These are phyloP conservation scores for Candida tammaniensis DNA, from an alignment of 805 yeast genomes.

Conservation along the genomic window DNA sequence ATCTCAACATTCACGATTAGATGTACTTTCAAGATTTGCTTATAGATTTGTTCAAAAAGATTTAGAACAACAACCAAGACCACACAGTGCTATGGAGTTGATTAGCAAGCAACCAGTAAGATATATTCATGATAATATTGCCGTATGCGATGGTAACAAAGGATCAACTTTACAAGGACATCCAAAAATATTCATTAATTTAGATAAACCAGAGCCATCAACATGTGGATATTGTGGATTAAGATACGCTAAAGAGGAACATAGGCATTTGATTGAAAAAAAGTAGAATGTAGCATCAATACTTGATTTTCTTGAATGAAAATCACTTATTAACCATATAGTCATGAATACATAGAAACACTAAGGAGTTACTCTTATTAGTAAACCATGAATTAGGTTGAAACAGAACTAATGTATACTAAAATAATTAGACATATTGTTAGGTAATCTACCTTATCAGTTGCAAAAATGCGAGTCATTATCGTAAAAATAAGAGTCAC, in stretches of 20 bases:
- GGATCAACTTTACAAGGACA: conserved; percentile 72
- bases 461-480: too few relatives aligned
- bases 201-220: conserved; percentile 70
- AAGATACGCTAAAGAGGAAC: conserved; percentile 57
- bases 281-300: too few relatives aligned
- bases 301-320: too few relatives aligned
- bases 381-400: too few relatives aligned
- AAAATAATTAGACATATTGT: too few relatives aligned
- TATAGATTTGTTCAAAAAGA: conserved; percentile 69
- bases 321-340: too few relatives aligned
- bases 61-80: conserved; percentile 66
- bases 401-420: too few relatives aligned
- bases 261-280: conserved; percentile 36
- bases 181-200: conserved; percentile 77
- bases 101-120: conserved; percentile 71
- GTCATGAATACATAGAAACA: too few relatives aligned
- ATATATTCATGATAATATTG: conserved; percentile 56
- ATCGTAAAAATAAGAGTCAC: too few relatives aligned
- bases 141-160: conserved; percentile 81
- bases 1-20: conserved; percentile 60
- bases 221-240: conserved; percentile 83
- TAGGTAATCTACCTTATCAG: too few relatives aligned
- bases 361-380: too few relatives aligned
- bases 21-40: conserved; percentile 52
- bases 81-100: conserved; percentile 81